phyloP scores from a whole-genome alignment of 148 eudicot species.

The Chenopodium formosanum region DNA sequence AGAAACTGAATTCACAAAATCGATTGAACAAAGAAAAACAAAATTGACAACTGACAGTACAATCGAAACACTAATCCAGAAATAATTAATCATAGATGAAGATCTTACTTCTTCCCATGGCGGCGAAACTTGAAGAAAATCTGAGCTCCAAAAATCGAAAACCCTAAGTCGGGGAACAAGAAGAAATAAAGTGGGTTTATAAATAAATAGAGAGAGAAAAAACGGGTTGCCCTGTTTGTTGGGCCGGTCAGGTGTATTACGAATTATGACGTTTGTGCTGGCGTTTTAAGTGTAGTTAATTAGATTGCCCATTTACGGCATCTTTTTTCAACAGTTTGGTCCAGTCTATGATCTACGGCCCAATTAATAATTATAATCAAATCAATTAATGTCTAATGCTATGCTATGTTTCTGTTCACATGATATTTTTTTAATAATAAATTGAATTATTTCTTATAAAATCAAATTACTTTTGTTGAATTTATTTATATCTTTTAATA shows the following conservation, averaged over 20 bases:
- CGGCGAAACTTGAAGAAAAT: background rate
- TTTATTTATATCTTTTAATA: too few relatives aligned
- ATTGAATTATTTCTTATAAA: too few relatives aligned
- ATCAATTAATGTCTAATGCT: too few relatives aligned
- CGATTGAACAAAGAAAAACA: too few relatives aligned
- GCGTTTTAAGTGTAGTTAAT: background rate
- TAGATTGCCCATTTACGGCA: background rate
- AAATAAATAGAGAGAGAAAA: background rate
- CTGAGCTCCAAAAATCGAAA: background rate
- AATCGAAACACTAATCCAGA: too few relatives aligned
- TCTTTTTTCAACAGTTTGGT: background rate
- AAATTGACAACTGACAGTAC: too few relatives aligned
- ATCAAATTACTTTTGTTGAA: too few relatives aligned
- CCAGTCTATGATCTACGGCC: background rate
- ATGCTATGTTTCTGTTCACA: too few relatives aligned
- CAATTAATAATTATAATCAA: background rate
- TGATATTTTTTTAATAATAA: too few relatives aligned
- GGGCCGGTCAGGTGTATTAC: background rate
- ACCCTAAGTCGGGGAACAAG: slow-evolving; percentile 10
- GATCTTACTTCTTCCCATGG: slow-evolving; percentile 34
- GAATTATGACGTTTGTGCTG: slow-evolving; percentile 16
- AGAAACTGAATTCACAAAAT: too few relatives aligned
- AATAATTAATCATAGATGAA: background rate
- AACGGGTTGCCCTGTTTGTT: background rate
- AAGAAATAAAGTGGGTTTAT: background rate